phyloP scores from a whole-genome alignment of 306 rosid genomes.

The Castanopsis chinensis region DNA sequence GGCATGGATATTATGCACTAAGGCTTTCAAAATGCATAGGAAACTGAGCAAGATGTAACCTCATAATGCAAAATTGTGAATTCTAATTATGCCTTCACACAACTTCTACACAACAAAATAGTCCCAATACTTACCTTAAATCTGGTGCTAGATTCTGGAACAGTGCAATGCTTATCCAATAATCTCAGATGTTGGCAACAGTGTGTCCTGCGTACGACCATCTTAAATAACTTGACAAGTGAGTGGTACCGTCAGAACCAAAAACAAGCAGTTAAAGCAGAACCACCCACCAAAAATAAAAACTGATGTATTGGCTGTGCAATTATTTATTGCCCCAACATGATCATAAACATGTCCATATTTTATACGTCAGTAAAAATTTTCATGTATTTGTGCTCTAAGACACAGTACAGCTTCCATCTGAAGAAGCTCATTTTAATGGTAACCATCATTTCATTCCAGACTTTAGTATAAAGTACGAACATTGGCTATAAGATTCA shows the following conservation, averaged over 20 bases:
- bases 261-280: slow-evolving; percentile 20
- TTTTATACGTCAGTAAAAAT: background rate
- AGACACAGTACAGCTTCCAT: background rate
- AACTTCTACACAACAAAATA: slow-evolving; percentile 14
- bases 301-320: background rate
- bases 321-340: background rate
- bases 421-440: background rate
- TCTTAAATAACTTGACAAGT: slow-evolving; percentile 53
- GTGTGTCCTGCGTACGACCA: slow-evolving; percentile 55
- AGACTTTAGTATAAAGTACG: background rate
- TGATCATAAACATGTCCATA: background rate
- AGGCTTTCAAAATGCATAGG: background rate
- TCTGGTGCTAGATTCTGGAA: slow-evolving; percentile 33
- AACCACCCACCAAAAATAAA: background rate
- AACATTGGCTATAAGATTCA: background rate
- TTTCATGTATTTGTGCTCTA: background rate
- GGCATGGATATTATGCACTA: background rate
- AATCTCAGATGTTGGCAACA: slow-evolving; percentile 52
- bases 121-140: slow-evolving; percentile 40
- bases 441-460: background rate
- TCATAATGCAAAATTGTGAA: background rate
- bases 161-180: slow-evolving; percentile 71
- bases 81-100: slow-evolving; percentile 8
- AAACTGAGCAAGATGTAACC: slow-evolving; percentile 6
- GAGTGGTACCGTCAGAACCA: slow-evolving; percentile 54